Percentiles rank a stretch among this genome's conserved stretches.
Evolutionary conservation across 768 basidiomycete genomes (phyloP).

Genomic region (Roridomyces roridus): DNA sequence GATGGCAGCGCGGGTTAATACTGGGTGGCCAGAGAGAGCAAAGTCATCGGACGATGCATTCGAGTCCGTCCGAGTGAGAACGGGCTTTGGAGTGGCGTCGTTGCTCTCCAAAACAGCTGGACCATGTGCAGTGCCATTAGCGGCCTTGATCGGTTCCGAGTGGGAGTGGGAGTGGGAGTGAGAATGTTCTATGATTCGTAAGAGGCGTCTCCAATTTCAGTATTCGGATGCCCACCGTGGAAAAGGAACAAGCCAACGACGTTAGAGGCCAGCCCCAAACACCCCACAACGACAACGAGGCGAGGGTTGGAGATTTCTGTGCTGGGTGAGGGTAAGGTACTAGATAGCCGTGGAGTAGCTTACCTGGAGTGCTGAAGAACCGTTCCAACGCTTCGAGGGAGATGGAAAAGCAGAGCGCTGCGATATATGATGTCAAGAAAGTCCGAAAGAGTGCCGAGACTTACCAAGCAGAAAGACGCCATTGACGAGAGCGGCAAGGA

Average conservation of each 20-base stretch:
- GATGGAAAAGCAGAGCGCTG: constrained; percentile 94
- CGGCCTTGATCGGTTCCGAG: constrained; percentile 41
- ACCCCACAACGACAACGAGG: constrained; percentile 89
- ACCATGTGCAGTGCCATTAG: constrained; percentile 41
- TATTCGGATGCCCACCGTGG: constrained; percentile 66
- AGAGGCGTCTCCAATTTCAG: neutral
- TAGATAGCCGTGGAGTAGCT: constrained; percentile 19
- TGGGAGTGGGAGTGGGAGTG: constrained; percentile 59
- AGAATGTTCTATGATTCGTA: constrained; percentile 65
- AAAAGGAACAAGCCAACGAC: constrained; percentile 93
- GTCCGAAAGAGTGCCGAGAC: neutral
- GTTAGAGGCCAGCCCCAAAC: constrained; percentile 88
- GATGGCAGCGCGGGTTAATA: constrained; percentile 26
- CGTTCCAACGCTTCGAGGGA: constrained; percentile 90
- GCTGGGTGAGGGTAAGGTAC: constrained; percentile 4
- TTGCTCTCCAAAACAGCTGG: constrained; percentile 22
- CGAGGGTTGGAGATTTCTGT: constrained; percentile 91
- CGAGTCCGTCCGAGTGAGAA: constrained; percentile 6
- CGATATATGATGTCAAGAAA: neutral
- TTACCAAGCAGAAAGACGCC: constrained; percentile 86
- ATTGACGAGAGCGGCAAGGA: constrained; percentile 93
- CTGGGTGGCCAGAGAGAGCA: constrained; percentile 14
- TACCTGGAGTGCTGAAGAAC: constrained; percentile 86
- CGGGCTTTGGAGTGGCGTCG: constrained; percentile 39
- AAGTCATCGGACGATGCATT: constrained; percentile 1